Conservation (phyloP, 2,329 filamentous ascomycete genomes). For the Colletotrichum coccodes region DNA sequence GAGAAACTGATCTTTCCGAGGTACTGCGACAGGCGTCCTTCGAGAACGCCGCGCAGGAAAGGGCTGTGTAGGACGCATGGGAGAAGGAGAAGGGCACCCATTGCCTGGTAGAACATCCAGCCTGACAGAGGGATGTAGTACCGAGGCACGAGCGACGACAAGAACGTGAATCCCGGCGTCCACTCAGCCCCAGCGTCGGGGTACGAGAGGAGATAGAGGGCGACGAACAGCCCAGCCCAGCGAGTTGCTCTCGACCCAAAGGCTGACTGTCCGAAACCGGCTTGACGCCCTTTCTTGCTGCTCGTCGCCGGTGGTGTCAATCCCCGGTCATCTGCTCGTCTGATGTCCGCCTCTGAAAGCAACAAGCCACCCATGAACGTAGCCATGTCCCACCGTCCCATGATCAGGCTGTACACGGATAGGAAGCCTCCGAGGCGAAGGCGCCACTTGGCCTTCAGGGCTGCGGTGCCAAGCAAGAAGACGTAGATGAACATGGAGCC, state of each 20-base stretch:
- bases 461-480: conserved; percentile 50
- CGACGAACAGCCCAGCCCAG: conserved; percentile 42
- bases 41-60: conserved; percentile 40
- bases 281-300: conserved; percentile 10
- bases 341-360: conserved; percentile 49
- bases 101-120: conserved; percentile 52
- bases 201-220: conserved; percentile 51
- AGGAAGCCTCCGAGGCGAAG: conserved; percentile 41
- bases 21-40: conserved; percentile 46
- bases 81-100: conserved; percentile 49
- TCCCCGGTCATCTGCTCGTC: conserved; percentile 33
- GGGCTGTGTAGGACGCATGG: conserved; percentile 47
- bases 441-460: conserved; percentile 47
- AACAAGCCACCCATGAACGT: conserved; percentile 49
- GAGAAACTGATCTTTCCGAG: conserved; percentile 52
- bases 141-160: conserved; percentile 45
- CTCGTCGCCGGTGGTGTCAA: conserved; percentile 32
- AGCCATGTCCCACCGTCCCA: conserved; percentile 53
- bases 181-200: conserved; percentile 50
- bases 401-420: conserved; percentile 44
- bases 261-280: conserved; percentile 19
- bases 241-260: conserved; percentile 35
- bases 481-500: conserved; percentile 53
- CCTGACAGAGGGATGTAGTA: conserved; percentile 48
- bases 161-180: conserved; percentile 48